Conservation (phyloP, 192 early-diverging fungal genomes). For the Linnemannia zychae region DNA sequence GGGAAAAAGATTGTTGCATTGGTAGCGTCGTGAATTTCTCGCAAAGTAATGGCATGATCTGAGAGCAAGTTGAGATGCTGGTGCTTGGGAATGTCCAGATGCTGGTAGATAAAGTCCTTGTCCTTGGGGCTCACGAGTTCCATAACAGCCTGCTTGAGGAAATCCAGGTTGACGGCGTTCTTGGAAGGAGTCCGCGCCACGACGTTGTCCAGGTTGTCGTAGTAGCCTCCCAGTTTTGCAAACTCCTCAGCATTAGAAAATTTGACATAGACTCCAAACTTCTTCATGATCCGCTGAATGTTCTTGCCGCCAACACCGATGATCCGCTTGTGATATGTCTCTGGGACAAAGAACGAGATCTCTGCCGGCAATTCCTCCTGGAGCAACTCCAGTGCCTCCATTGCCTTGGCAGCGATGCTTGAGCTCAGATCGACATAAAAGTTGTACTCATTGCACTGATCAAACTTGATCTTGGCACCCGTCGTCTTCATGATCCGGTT, state of each 20-base stretch:
- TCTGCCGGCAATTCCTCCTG: conserved; percentile 90
- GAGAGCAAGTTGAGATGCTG: conserved; percentile 70
- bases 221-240: conserved; percentile 82
- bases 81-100: conserved; percentile 68
- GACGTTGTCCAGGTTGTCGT: conserved; percentile 87
- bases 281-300: conserved; percentile 93
- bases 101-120: conserved; percentile 64
- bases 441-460: conserved; percentile 80
- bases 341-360: conserved; percentile 86
- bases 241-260: conserved; percentile 88
- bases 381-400: conserved; percentile 79
- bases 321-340: conserved; percentile 88
- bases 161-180: conserved; percentile 78
- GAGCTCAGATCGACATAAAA: conserved; percentile 84
- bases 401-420: conserved; percentile 61
- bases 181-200: conserved; percentile 88
- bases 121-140: conserved; percentile 62
- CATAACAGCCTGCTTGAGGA: conserved; percentile 75
- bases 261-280: conserved; percentile 90
- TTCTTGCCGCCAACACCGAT: conserved; percentile 92
- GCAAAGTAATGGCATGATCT: conserved; percentile 58
- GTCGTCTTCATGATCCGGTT: conserved; percentile 86
- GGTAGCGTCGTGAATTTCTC: conserved; percentile 69
- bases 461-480: conserved; percentile 77
- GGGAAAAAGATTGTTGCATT: conserved; percentile 74